Conservation (phyloP, 1,284 basidiomycete species). For the Somion occarium region DNA sequence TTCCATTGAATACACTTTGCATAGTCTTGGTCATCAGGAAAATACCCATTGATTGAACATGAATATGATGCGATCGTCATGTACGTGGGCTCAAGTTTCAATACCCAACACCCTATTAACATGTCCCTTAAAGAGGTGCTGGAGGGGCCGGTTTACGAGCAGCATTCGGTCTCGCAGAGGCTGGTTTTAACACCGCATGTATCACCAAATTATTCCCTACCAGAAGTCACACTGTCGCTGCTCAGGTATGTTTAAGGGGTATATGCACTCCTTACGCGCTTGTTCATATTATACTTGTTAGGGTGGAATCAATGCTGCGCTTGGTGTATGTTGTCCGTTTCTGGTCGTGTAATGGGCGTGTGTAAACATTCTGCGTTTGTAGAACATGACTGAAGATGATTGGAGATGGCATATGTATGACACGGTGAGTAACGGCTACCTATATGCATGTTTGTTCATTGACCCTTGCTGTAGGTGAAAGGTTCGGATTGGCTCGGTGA, state of each 20-base stretch:
- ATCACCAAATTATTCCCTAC: conserved; percentile 99
- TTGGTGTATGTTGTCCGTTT: conserved; percentile 65
- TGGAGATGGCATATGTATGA: conserved; percentile 99
- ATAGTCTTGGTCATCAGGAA: conserved; percentile 73
- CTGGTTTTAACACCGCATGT: conserved; percentile 97
- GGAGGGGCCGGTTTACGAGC: conserved; percentile 98
- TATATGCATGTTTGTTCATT: conserved; percentile 8
- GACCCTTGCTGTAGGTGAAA: conserved; percentile 69
- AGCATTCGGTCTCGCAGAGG: conserved; percentile 98
- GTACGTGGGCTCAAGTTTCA: conserved; percentile 46
- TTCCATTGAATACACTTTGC: conserved; percentile 2
- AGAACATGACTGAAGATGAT: conserved; percentile 99
- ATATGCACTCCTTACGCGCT: too few species aligned
- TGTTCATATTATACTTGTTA: conserved; percentile 24
- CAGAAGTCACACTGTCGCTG: conserved; percentile 97
- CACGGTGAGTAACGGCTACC: conserved; percentile 56
- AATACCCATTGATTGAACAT: conserved; percentile 97
- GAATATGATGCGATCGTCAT: conserved; percentile 97
- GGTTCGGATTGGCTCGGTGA: conserved; percentile 99
- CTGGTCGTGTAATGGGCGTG: background rate
- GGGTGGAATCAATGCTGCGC: conserved; percentile 98
- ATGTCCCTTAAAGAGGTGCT: conserved; percentile 65
- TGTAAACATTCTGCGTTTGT: conserved; percentile 6
- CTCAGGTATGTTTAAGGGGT: conserved; percentile 83
- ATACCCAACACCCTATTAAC: conserved; percentile 1